Percentiles rank a stretch among this genome's conserved stretches.
Evolutionary conservation across 495 filamentous ascomycete species (phyloP).

Genomic region (Aspergillus nanangensis): DNA sequence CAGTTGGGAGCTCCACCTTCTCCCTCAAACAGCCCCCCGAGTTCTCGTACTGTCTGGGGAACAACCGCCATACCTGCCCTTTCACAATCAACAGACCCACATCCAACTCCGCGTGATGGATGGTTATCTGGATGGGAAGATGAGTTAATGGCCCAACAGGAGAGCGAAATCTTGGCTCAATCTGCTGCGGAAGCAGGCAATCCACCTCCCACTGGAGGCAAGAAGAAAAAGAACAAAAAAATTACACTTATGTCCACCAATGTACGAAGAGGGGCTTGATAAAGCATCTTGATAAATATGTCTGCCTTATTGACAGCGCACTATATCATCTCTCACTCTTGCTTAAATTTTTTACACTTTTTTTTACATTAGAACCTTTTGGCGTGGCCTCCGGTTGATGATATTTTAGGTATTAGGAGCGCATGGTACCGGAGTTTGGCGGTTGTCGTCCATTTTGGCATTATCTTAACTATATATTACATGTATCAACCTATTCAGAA

Average conservation of each 20-base stretch:
- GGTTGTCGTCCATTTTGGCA: too few species aligned
- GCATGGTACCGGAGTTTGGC: too few species aligned
- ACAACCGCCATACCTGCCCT: conserved; percentile 58
- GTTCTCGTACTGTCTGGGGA: conserved; percentile 81
- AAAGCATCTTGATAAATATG: too few species aligned
- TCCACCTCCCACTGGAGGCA: conserved; percentile 34
- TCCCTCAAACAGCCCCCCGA: conserved; percentile 73
- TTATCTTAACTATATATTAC: too few species aligned
- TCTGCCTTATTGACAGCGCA: too few species aligned
- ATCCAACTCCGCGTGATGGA: conserved; percentile 57
- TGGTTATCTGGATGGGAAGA: conserved; percentile 79
- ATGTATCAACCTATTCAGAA: too few species aligned
- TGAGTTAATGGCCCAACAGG: conserved; percentile 52
- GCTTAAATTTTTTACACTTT: not conserved
- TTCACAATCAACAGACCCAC: conserved; percentile 39
- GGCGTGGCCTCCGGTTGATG: too few species aligned
- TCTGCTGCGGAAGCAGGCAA: conserved; percentile 24
- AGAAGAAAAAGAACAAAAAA: conserved; percentile 91
- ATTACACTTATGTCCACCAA: conserved; percentile 93
- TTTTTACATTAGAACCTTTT: too few species aligned
- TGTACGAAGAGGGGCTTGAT: conserved; percentile 57
- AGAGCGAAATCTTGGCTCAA: conserved; percentile 36
- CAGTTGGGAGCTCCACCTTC: conserved; percentile 61
- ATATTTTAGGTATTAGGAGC: too few species aligned
- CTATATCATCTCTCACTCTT: too few species aligned